phyloP scores from a whole-genome alignment of 257 asterid species.

The Ehretia macrophylla region DNA sequence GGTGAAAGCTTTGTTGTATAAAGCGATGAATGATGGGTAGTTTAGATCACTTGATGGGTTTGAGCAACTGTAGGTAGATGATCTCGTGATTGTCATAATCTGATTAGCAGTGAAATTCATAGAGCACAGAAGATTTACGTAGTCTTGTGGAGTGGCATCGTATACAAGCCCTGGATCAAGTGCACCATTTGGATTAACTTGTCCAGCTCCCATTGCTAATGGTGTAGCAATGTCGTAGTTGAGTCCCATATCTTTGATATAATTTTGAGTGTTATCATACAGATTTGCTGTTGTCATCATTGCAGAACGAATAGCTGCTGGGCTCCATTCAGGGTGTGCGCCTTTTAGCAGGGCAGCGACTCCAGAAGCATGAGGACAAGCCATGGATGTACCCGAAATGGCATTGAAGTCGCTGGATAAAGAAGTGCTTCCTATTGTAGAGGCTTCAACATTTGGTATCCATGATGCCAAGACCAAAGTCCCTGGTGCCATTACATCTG shows the following conservation, averaged over 20 bases:
- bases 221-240: slow-evolving; percentile 24
- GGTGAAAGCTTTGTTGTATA: slow-evolving; percentile 11
- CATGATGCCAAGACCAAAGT: slow-evolving; percentile 27
- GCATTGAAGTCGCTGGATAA: slow-evolving; percentile 15
- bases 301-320: slow-evolving; percentile 41
- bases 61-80: slow-evolving; percentile 20
- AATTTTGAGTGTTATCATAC: slow-evolving; percentile 21
- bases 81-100: slow-evolving; percentile 24
- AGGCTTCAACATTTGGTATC: slow-evolving; percentile 9
- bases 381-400: slow-evolving; percentile 37
- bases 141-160: slow-evolving; percentile 29
- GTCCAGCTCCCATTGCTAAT: slow-evolving; percentile 41
- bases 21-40: slow-evolving; percentile 36
- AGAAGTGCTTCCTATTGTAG: not conserved
- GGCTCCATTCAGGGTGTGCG: slow-evolving; percentile 41
- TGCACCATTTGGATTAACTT: slow-evolving; percentile 41
- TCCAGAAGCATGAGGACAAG: slow-evolving; percentile 43
- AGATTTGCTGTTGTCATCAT: slow-evolving; percentile 40
- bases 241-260: slow-evolving; percentile 16
- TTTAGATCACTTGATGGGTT: slow-evolving; percentile 27
- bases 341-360: slow-evolving; percentile 41
- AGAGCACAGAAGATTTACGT: slow-evolving; percentile 33
- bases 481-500: slow-evolving; percentile 43
- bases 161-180: slow-evolving; percentile 44
- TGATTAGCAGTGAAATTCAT: slow-evolving; percentile 34